Base-by-base conservation (phyloP, 805 yeast species). In the Candida coquimbonensis region DNA sequence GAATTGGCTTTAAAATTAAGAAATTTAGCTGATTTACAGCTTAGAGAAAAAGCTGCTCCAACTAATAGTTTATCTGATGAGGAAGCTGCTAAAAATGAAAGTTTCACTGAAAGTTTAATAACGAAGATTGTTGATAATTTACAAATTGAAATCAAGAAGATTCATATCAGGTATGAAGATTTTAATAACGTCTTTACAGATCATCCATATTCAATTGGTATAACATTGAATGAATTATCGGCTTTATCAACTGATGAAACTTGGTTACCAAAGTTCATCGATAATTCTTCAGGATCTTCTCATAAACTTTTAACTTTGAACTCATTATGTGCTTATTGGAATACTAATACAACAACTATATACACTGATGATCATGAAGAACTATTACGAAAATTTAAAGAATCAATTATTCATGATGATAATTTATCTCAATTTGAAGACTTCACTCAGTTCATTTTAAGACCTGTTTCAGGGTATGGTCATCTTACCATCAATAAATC, bases 161-260 rank as follows among this genome's bases (percentile, higher is more conserved):
- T 93, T 51, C 99, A 93, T 63, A 64, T 93, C 19, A 74, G 99
- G 47, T 93, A 90, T 58, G 99, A 95, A 58, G 99, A 93, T 65
- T 74, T 72, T 47, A 68, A 75, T 7, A 69, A 76, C 37, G 74
- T 78, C 5, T 81, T 87, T 52, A 81, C 95, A 0, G 83, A 81
- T 47, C 59, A 62, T 29, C 95, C 96, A 3, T 87, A 86, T 53
- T 73, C 96, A 0, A 65, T 89, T 35, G 99, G 99, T 5, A 55
- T 88, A 16, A 83, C 95, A 0, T 72, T 93, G 41, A 76, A 78
- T 37, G 98, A 93, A 65, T 70, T 93, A 37, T 87, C 96, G 0
- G 98, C 96, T 0, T 85, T 89, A 0, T 87, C 96, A 1, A 82
- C 98, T 0, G 90, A 91, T 63, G 81, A 75, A 29, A 66, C 75